Evolutionary conservation across 2,329 filamentous ascomycete genomes (phyloP), one percentile per base, ranked within the genome.

Genomic region (Knoxdaviesia capensis): DNA sequence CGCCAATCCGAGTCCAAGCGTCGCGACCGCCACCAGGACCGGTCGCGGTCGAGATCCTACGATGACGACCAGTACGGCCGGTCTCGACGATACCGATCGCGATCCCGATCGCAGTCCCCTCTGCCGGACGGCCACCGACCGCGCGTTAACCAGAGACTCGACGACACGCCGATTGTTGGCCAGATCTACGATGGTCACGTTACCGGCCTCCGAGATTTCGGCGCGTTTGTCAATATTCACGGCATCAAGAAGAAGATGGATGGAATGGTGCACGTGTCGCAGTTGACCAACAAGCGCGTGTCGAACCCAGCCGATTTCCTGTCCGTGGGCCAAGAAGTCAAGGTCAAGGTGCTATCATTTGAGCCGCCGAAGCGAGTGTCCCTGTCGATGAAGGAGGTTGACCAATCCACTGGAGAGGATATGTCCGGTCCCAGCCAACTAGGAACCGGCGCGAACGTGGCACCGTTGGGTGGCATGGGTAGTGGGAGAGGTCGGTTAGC

Each of bases 311-410:
- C 84, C 0, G 90, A 98, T 54, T 62, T 98, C 1, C 68, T 98
- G 5, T 71, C 79, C 3, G 71, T 74, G 46, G 83, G 81, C 5
- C 87, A 96, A 55, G 63, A 74, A 1, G 85, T 98, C 42, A 93
- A 90, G 57, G 84, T 96, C 51, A 98, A 98, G 57, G 80, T 98
- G 29, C 67, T 80, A 52, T 94, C 82, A 54, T 77, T 94, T 42
- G 82, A 96, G 53, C 79, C 80, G 4, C 44, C 41, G 29, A 74
- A 67, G 42, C 72, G 83, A 31, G 78, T 96, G 51, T 87, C 86
- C 0, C 62, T 98, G 5, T 94, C 87, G 0, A 94, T 98, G 87
- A 94, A 94, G 54, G 88, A 94, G 47, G 87, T 94, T 10, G 88
- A 98, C 51, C 90, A 98, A 56, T 70, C 74, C 31, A 87, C 82